Conservation (phyloP, 345 rosid genomes). For the Salix brachista region DNA sequence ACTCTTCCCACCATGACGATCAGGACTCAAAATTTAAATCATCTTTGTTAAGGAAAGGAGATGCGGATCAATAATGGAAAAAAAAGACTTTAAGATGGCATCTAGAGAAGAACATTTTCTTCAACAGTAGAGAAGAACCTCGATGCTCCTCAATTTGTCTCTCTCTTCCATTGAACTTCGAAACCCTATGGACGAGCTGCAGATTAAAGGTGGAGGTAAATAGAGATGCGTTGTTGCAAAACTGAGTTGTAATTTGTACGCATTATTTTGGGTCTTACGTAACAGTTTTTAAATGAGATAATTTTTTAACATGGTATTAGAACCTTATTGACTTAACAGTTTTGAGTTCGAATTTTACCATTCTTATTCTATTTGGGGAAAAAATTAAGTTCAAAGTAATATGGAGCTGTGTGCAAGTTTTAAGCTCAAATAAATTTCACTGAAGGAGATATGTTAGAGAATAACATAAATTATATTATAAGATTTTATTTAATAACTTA, state of each 20-base stretch:
- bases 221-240: background rate
- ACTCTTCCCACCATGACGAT: background rate
- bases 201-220: background rate
- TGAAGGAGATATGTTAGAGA: fast-evolving
- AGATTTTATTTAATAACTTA: too few species aligned
- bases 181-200: background rate
- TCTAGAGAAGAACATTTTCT: background rate
- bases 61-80: background rate
- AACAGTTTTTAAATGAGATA: too few species aligned
- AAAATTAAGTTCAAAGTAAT: too few species aligned
- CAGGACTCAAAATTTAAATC: background rate
- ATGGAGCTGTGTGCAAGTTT: too few species aligned
- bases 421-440: too few species aligned
- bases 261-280: too few species aligned
- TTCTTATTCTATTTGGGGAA: too few species aligned
- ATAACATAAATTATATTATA: too few species aligned
- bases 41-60: background rate
- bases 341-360: too few species aligned
- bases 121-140: background rate
- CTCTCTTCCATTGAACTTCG: background rate
- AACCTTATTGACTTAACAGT: too few species aligned
- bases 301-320: background rate
- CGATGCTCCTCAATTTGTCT: background rate
- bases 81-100: background rate
- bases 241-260: background rate